Conservation (phyloP, 2,329 filamentous ascomycete species). For the Penicillium sclerotiorum region DNA sequence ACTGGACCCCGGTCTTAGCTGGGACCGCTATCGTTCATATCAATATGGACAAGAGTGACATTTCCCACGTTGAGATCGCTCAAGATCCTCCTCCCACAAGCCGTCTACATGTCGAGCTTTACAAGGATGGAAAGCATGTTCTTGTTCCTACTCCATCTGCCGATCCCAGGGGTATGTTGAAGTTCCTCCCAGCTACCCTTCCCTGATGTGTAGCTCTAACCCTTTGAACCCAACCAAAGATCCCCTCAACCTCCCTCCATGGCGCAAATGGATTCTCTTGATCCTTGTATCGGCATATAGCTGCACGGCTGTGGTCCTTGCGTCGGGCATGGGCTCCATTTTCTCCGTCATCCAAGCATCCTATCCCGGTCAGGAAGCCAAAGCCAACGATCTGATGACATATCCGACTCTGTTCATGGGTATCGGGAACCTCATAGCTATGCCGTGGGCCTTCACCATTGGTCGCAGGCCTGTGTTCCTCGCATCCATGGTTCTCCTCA, state of each 20-base stretch:
- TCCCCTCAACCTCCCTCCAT: slow-evolving; percentile 14
- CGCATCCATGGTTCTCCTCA: slow-evolving; percentile 11
- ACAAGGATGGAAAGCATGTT: slow-evolving; percentile 5
- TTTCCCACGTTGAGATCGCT: slow-evolving; percentile 8
- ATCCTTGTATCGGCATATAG: slow-evolving; percentile 15
- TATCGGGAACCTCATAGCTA: slow-evolving; percentile 21
- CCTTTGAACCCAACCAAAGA: slow-evolving; percentile 8
- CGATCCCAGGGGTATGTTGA: slow-evolving; percentile 13
- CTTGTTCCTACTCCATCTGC: slow-evolving; percentile 15
- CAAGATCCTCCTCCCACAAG: background rate
- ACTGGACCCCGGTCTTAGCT: background rate
- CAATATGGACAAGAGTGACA: slow-evolving; percentile 14
- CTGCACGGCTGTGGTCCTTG: slow-evolving; percentile 17
- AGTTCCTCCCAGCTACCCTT: background rate
- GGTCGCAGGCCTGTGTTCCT: slow-evolving; percentile 21
- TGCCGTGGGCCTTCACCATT: slow-evolving; percentile 16
- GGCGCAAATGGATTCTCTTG: slow-evolving; percentile 13
- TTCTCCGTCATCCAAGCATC: slow-evolving; percentile 19
- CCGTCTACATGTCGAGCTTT: slow-evolving; percentile 10
- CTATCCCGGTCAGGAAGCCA: slow-evolving; percentile 14
- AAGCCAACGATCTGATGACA: slow-evolving; percentile 39
- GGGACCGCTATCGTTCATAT: background rate
- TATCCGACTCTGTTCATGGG: slow-evolving; percentile 31
- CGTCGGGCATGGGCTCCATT: slow-evolving; percentile 45
- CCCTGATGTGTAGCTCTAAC: background rate